These are phyloP conservation scores for Linderniella brevidens DNA, from an alignment of 257 asterid species.

Conservation along the genomic window DNA sequence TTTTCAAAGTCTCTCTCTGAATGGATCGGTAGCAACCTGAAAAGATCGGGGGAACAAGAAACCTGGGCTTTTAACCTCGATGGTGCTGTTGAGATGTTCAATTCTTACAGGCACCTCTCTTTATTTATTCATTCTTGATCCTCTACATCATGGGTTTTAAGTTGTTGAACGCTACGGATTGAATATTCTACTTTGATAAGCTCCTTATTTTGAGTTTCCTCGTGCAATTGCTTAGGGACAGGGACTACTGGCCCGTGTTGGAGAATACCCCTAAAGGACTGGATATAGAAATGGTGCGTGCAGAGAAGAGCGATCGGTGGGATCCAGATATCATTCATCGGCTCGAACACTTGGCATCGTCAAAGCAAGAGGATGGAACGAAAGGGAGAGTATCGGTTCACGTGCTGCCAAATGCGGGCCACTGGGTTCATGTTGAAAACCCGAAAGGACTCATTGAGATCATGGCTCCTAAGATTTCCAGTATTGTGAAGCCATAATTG, in stretches of 20 bases:
- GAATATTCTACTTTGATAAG: neutral
- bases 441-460: slow-evolving; percentile 84
- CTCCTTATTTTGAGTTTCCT: neutral
- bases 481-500: slow-evolving; percentile 26
- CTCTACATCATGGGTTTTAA: neutral
- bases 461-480: slow-evolving; percentile 55
- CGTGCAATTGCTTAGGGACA: slow-evolving; percentile 29
- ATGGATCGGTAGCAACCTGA: slow-evolving; percentile 92
- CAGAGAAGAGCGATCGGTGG: slow-evolving; percentile 91
- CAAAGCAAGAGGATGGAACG: slow-evolving; percentile 20
- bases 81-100: slow-evolving; percentile 80
- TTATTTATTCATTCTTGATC: neutral
- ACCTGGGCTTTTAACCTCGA: slow-evolving; percentile 81
- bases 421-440: slow-evolving; percentile 96
- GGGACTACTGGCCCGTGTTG: slow-evolving; percentile 53
- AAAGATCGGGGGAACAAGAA: slow-evolving; percentile 48
- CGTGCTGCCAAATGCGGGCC: slow-evolving; percentile 73
- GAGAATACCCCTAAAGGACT: slow-evolving; percentile 55
- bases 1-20: slow-evolving; percentile 75
- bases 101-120: slow-evolving; percentile 48
- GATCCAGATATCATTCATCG: slow-evolving; percentile 27
- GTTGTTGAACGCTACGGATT: too few relatives aligned
- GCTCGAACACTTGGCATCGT: slow-evolving; percentile 26
- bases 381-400: slow-evolving; percentile 49
- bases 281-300: slow-evolving; percentile 61